Conservation (phyloP, 2,329 filamentous ascomycete genomes). For the Helicocarpus griseus region DNA sequence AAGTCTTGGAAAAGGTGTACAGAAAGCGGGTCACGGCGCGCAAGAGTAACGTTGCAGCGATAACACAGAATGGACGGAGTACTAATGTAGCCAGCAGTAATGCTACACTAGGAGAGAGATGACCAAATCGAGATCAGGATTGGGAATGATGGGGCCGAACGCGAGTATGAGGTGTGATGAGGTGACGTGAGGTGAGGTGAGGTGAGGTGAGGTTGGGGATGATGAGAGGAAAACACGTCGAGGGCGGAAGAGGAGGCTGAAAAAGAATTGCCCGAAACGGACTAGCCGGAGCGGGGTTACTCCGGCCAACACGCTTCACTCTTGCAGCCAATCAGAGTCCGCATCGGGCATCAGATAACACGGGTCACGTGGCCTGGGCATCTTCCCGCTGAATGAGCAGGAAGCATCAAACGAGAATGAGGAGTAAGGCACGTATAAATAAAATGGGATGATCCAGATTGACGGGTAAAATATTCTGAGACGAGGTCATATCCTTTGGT, state of each 20-base stretch:
- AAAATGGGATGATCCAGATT: too few relatives aligned
- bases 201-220: slow-evolving; percentile 1
- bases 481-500: too few relatives aligned
- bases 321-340: neutral
- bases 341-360: neutral
- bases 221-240: neutral
- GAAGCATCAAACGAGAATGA: neutral
- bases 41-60: slow-evolving; percentile 3
- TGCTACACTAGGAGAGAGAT: neutral
- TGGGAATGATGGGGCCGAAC: neutral
- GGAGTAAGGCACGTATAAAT: neutral
- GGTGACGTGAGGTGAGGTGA: neutral
- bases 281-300: neutral
- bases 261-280: neutral
- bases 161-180: neutral
- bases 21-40: neutral
- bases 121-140: neutral
- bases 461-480: too few relatives aligned
- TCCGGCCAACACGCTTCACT: slow-evolving; percentile 1
- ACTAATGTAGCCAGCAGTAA: neutral
- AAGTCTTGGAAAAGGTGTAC: neutral
- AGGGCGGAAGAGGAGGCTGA: neutral
- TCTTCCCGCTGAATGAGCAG: neutral
- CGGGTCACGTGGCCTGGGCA: neutral
- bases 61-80: neutral